Conservation (phyloP, 352 stramenopile genomes). For the Blastocystis sp. region DNA sequence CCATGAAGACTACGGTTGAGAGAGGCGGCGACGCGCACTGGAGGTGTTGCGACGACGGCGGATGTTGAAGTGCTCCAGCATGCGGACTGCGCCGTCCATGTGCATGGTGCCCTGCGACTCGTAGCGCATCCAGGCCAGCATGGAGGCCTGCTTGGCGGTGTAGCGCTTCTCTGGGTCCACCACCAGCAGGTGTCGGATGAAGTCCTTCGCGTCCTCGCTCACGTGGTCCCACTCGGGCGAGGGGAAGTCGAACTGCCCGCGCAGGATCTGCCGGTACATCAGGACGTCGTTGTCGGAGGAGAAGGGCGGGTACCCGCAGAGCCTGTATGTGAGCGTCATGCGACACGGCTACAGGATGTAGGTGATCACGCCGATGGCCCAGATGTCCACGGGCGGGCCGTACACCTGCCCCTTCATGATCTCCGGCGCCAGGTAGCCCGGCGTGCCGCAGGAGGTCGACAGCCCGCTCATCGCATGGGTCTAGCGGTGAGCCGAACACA, state of each 20-base stretch:
- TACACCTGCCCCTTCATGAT: constrained; percentile 79
- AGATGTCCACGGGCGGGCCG: constrained; percentile 81
- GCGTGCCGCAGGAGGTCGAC: constrained; percentile 80
- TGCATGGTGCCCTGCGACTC: constrained; percentile 69
- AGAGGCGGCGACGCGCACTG: background rate
- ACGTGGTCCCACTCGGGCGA: constrained; percentile 84
- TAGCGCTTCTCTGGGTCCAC: constrained; percentile 79
- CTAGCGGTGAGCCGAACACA: constrained; percentile 5
- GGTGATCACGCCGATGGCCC: constrained; percentile 82
- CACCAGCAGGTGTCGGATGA: constrained; percentile 82
- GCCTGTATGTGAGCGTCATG: background rate
- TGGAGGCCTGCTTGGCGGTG: constrained; percentile 63
- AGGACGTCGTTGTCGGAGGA: constrained; percentile 87
- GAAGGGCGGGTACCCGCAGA: constrained; percentile 79
- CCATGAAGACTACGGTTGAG: constrained; percentile 61
- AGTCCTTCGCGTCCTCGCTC: constrained; percentile 82
- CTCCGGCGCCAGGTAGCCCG: constrained; percentile 79
- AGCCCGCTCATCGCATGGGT: constrained; percentile 73
- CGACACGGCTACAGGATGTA: constrained; percentile 80
- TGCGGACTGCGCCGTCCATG: constrained; percentile 67
- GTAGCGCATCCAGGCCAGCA: constrained; percentile 67
- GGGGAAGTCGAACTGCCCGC: constrained; percentile 82
- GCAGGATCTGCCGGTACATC: constrained; percentile 84
- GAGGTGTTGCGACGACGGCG: constrained; percentile 57
- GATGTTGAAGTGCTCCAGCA: constrained; percentile 69